Evolutionary conservation across 495 filamentous ascomycete species (phyloP), one percentile per base, ranked within the genome.

Genomic region (Margaritispora aquatica): DNA sequence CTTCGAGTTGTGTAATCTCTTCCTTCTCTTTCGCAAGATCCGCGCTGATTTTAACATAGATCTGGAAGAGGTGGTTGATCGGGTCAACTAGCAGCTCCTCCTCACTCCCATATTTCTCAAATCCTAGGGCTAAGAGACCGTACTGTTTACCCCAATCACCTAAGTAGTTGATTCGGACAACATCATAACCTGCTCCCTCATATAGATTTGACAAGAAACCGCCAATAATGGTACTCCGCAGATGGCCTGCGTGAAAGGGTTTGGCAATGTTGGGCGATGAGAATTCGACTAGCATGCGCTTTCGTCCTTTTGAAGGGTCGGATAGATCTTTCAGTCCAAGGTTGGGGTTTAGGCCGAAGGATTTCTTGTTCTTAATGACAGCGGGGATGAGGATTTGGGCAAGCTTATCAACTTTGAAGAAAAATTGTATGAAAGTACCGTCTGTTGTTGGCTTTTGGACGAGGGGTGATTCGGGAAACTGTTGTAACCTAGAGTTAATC

Each of bases 381-480:
- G 80, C 77, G 13, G 80, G 76, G 48, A 94, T 76, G 27, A 93
- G 76, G 11, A 82, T 72, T 54, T 83, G 68, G 51, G 80, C 69
- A 34, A 92, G 74, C 26, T 83, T 78, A 0, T 73, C 68, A 15
- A 77, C 72, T 66, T 85, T 86, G 77, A 87, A 87, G 78, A 87
- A 94, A 78, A 97, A 96, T 63, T 86, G 83, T 15, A 97, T 65
- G 66, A 90, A 93, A 49, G 83, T 78, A 54, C 84, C 87, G 59
- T 71, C 66, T 17, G 75, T 72, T 21, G 74, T 75, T 1, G 90
- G 89, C 57, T 86, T 87, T 54, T 85, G 74, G 64, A 94, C 75
- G 47, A 94, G 79, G 29, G 76, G 75, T 41, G 90, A 88, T 55
- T 88, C 84, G 41, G 90, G 89, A 71, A 89, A 93, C 77, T 86